phyloP scores from a whole-genome alignment of 441 rosid species.

The Arabidopsis lyrata region DNA sequence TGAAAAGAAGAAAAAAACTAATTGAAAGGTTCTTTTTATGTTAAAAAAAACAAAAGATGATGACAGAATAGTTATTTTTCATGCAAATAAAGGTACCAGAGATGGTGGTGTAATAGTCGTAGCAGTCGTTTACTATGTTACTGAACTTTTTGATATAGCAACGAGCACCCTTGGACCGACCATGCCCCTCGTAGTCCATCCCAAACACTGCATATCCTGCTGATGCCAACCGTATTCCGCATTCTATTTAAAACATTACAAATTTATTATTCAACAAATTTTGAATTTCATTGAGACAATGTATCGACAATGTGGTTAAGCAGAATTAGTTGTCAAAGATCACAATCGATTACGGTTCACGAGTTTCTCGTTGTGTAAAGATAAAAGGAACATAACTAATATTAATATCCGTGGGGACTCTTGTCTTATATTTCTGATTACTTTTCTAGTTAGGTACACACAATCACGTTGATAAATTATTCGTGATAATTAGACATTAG shows the following conservation, averaged over 20 bases:
- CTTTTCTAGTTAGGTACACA: slow-evolving; percentile 6
- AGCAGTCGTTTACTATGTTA: slow-evolving; percentile 74
- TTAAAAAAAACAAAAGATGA: background rate
- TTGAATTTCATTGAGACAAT: background rate
- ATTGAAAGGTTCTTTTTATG: background rate
- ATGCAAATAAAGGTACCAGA: slow-evolving; percentile 51
- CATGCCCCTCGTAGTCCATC: slow-evolving; percentile 94
- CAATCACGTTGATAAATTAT: slow-evolving; percentile 18
- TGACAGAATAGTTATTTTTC: background rate
- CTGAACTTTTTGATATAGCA: slow-evolving; percentile 93
- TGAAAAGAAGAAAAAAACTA: background rate
- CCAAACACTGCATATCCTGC: slow-evolving; percentile 89
- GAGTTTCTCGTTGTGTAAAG: slow-evolving; percentile 29
- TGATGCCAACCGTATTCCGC: slow-evolving; percentile 76
- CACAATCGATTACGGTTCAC: slow-evolving; percentile 27
- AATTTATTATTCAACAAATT: background rate
- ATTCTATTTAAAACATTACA: slow-evolving; percentile 16
- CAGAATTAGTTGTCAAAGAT: slow-evolving; percentile 26
- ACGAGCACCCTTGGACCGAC: slow-evolving; percentile 85
- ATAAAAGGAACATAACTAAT: slow-evolving; percentile 1
- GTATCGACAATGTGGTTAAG: slow-evolving; percentile 3
- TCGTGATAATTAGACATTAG: background rate
- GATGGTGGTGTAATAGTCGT: slow-evolving; percentile 73
- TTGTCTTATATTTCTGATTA: slow-evolving; percentile 3
- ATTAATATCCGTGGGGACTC: slow-evolving; percentile 30